Evolutionary conservation across 2,329 filamentous ascomycete genomes (phyloP), one percentile per base, ranked within the genome.

Genomic region (Venturia pyrina): DNA sequence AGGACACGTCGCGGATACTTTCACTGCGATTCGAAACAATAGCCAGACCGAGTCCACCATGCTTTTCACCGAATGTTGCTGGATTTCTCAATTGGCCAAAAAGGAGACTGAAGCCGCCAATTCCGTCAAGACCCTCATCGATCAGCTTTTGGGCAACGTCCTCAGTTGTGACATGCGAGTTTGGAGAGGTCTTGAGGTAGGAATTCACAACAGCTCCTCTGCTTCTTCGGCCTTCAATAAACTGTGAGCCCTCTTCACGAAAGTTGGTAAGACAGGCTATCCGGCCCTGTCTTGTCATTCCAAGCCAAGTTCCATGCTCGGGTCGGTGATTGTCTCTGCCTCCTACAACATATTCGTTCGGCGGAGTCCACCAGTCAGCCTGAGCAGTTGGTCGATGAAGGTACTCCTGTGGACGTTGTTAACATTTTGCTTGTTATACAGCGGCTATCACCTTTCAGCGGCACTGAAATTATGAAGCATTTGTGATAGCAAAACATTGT

Each of bases 251-350:
- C 53, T 81, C 76, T 72, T 87, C 85, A 48, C 84, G 83, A 72
- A 85, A 88, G 73, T 88, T 88, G 62, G 86, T 88, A 41, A 88
- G 78, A 6, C 86, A 82, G 2, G 85, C 85, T 60, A 88, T 72
- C 66, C 84, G 83, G 37, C 86, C 86, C 68, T 85, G 79, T 41
- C 77, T 80, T 10, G 85, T 87, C 66, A 88, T 78, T 24, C 84
- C 86, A 61, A 88, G 81, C 86, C 86, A 88, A 67, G 86, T 88
- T 28, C 86, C 86, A 65, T 85, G 83, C 48, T 79, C 81, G 17
- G 80, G 73, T 34, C 85, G 82, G 61, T 86, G 82, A 13, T 87
- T 78, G 72, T 88, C 86, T 57, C 85, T 83, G 28, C 85, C 85
- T 40, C 83, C 85, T 7, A 88, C 78, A 65, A 88, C 80, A 68